Base-by-base conservation (phyloP, 1,284 basidiomycete genomes). In the Xerocomus nothofagi region DNA sequence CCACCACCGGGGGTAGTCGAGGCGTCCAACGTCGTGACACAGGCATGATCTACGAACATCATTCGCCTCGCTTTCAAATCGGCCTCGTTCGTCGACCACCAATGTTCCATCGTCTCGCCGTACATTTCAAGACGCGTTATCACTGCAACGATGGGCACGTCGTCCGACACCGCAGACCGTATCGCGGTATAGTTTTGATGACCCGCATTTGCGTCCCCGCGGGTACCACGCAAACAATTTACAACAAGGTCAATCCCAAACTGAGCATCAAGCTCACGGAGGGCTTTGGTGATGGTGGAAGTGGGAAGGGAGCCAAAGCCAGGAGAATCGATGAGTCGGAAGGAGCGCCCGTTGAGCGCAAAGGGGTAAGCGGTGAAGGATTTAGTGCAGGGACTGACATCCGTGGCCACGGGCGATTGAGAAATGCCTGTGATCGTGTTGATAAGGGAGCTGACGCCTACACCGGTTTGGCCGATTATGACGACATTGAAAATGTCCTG, bases 61-160 rank as follows among this genome's bases (percentile, higher is more conserved):
- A 59, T 62, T 8, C 62, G 53, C 14, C 62, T 43, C 15, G 51
- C 54, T 40, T 68, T 63, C 26, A 64, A 34, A 47, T 63, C 58
- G 8, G 50, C 60, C 34, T 67, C 52, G 52, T 68, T 68, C 29
- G 49, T 56, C 31, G 47, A 48, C 68, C 66, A 70, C 66, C 66
- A 68, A 14, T 62, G 50, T 29, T 41, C 51, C 67, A 69, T 70
- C 41, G 61, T 37, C 36, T 58, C 57, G 20, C 49, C 32, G 21
- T 66, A 67, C 39, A 60, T 53, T 49, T 68, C 68, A 17, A 68
- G 50, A 39, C 56, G 56, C 0, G 67, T 68, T 14, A 68, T 47
- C 11, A 66, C 57, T 0, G 59, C 54, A 4, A 64, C 64, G 37
- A 70, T 65, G 1, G 68, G 67, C 1, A 70, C 65, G 39, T 67